Conservation (phyloP, 257 asterid genomes). For the Nicotiana otophora region DNA sequence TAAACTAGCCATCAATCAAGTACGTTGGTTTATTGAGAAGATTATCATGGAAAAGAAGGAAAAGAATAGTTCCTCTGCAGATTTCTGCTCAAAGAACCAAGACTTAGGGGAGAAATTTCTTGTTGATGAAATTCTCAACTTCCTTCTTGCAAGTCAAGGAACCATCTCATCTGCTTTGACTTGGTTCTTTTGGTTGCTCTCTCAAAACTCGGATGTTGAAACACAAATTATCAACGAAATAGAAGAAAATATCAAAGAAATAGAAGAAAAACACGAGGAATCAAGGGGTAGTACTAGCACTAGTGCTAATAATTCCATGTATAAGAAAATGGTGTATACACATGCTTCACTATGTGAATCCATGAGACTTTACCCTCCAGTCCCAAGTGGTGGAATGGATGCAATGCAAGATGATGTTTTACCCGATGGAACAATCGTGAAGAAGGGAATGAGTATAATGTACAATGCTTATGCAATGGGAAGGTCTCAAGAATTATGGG, state of each 20-base stretch:
- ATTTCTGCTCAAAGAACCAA: background rate
- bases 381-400: constrained; percentile 30
- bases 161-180: constrained; percentile 38
- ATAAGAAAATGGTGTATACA: constrained; percentile 31
- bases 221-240: constrained; percentile 22
- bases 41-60: constrained; percentile 15
- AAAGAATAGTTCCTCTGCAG: too few species aligned
- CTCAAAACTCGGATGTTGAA: constrained; percentile 25
- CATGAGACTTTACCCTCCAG: constrained; percentile 50
- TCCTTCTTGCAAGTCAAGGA: constrained; percentile 39
- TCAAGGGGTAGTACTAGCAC: constrained; percentile 11
- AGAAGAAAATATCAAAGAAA: constrained; percentile 13
- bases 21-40: constrained; percentile 22
- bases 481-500: constrained; percentile 12
- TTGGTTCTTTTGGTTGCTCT: constrained; percentile 49
- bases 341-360: constrained; percentile 43
- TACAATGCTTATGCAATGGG: constrained; percentile 21
- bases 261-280: constrained; percentile 28
- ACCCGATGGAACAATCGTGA: constrained; percentile 31
- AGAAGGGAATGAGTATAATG: constrained; percentile 12
- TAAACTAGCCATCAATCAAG: constrained; percentile 7
- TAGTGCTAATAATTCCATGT: too few species aligned
- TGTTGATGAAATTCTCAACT: constrained; percentile 33
- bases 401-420: constrained; percentile 31
- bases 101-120: constrained; percentile 29